Evolutionary conservation across 2,329 filamentous ascomycete species (phyloP), one percentile per base, ranked within the genome.

Genomic region (Neopestalotiopsis sp.): DNA sequence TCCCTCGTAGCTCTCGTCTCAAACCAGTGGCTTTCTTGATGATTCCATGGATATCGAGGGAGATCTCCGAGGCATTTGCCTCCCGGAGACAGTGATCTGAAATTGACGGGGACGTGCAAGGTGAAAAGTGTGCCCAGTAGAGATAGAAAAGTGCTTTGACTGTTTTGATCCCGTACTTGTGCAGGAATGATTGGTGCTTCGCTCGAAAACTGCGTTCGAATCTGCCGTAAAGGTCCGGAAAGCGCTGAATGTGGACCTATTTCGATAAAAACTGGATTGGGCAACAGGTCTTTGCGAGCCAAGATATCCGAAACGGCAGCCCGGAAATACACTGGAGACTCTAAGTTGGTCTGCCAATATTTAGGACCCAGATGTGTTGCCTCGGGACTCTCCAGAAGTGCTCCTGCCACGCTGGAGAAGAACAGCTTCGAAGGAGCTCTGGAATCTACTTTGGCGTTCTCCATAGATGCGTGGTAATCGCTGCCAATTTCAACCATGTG

Each of bases 41-140:
- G 71, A 38, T 74, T 64, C 74, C 74, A 76, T 5, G 75, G 71
- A 32, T 76, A 76, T 0, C 45, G 42, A 12, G 75, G 75, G 3
- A 76, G 68, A 40, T 71, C 71, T 2, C 72, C 59, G 42, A 61
- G 65, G n/a, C 45, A 42, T 34, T 24, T 45, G 20, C 34, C 56
- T 6, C 24, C 28, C 4, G 49, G 12, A 12, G 45, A 38, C 9
- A 67, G 32, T 17, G 52, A 5, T 5, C n/a, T 24, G 38, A 63
- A 63, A n/a, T 42, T n/a, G 56, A 67, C 13, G 3, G 40, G 12
- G 34, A 61, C 32, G 20, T 45, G 20, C 20, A 59, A n/a, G 14
- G 34, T 13, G 24, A 30, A 67, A n/a, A 67, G 52, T 56, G 59
- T 57, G 10, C 65, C 57, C 17, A 67, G 24, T 10, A 52, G n/a